Evolutionary conservation across 2,329 filamentous ascomycete species (phyloP).

Genomic region (Pyricularia sp.): DNA sequence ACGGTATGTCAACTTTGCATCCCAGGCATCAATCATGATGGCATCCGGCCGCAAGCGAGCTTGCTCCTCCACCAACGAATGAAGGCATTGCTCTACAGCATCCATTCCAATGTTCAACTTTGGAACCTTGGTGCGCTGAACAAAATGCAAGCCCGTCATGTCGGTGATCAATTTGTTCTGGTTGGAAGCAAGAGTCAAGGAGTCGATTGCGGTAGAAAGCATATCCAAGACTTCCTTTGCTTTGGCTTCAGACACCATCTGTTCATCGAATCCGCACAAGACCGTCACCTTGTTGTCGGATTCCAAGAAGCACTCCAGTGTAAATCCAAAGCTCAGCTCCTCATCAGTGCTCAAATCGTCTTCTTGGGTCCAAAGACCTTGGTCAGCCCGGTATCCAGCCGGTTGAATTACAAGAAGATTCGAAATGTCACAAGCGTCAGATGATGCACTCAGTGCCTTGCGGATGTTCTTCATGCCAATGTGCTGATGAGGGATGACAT

Average conservation of each 20-base stretch:
- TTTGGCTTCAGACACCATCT: neutral
- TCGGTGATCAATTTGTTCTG: neutral
- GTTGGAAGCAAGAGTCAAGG: neutral
- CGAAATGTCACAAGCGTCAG: neutral
- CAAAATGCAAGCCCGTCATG: neutral
- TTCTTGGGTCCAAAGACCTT: neutral
- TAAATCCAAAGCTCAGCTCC: neutral
- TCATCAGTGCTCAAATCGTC: neutral
- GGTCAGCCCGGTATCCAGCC: neutral
- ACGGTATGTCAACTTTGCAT: constrained; percentile 19
- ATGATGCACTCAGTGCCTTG: neutral
- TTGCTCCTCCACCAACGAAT: constrained; percentile 7
- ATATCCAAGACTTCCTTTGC: neutral
- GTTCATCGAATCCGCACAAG: neutral
- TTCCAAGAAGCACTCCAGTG: neutral
- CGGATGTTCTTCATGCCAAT: constrained; percentile 1
- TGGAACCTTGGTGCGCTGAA: neutral
- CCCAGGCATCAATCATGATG: constrained; percentile 19
- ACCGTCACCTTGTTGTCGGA: neutral
- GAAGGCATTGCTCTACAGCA: neutral
- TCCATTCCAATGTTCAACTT: neutral
- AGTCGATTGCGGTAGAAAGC: neutral
- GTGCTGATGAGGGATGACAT: neutral
- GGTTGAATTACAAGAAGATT: neutral
- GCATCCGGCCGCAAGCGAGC: constrained; percentile 12